Evolutionary conservation across 192 early-diverging fungal species (phyloP).

Genomic region (Coemansia furcata): DNA sequence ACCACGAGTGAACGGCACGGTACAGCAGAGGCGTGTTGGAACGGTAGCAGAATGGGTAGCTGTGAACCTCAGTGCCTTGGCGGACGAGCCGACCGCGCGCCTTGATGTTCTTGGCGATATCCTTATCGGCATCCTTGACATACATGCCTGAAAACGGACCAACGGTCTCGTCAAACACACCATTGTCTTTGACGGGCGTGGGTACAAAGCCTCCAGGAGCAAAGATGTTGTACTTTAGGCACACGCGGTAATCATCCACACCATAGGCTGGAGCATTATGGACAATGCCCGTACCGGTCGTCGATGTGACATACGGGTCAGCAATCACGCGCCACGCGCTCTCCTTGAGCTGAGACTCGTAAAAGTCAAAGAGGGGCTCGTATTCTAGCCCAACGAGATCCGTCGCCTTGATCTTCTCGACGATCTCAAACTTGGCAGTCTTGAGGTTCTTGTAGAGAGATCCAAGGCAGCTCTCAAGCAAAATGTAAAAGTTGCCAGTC

Average conservation of each 20-base stretch:
- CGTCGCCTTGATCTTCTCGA: conserved; percentile 73
- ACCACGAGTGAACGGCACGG: conserved; percentile 96
- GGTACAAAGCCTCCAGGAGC: conserved; percentile 80
- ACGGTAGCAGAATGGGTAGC: conserved; percentile 98
- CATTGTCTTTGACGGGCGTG: conserved; percentile 86
- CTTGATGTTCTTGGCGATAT: conserved; percentile 91
- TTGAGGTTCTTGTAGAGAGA: conserved; percentile 92
- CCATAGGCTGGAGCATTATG: conserved; percentile 97
- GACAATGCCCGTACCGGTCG: conserved; percentile 95
- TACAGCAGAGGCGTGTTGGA: conserved; percentile 98
- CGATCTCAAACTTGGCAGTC: conserved; percentile 89
- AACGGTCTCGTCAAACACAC: conserved; percentile 74
- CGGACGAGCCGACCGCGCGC: conserved; percentile 76
- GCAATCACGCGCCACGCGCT: conserved; percentile 81
- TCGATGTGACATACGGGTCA: conserved; percentile 91
- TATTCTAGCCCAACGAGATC: conserved; percentile 87
- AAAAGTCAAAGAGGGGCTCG: conserved; percentile 90
- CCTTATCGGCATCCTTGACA: conserved; percentile 98
- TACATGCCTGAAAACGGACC: conserved; percentile 78
- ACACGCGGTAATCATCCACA: conserved; percentile 98
- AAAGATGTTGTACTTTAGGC: conserved; percentile 76
- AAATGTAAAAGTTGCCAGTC: conserved; percentile 80
- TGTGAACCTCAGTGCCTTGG: conserved; percentile 87
- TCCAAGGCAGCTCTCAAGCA: conserved; percentile 81
- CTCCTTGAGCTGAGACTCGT: conserved; percentile 64